Conservation (phyloP, 73 alveolate genomes). For the Stentor coeruleus region DNA sequence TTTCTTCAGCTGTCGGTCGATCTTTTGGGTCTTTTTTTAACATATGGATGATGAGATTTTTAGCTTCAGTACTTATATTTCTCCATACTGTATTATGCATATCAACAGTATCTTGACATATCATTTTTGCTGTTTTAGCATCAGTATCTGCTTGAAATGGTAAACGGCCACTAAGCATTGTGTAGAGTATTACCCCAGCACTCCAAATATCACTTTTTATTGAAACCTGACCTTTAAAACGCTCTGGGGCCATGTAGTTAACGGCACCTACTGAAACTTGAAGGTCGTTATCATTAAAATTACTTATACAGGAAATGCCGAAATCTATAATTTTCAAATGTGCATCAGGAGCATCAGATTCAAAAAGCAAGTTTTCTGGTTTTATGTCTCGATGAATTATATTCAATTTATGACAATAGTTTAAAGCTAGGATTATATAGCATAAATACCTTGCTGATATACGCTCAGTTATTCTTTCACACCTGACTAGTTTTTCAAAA, state of each 20-base stretch:
- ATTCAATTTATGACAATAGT: constrained; percentile 20
- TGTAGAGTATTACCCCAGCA: constrained; percentile 20
- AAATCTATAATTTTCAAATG: constrained; percentile 20
- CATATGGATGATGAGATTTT: constrained; percentile 59
- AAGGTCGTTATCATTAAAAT: not conserved
- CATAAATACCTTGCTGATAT: constrained; percentile 7
- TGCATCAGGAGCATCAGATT: not conserved
- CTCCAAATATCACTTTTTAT: constrained; percentile 12
- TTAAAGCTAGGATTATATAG: constrained; percentile 4
- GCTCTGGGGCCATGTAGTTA: constrained; percentile 23
- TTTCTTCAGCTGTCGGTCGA: constrained; percentile 60
- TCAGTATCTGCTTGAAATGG: not conserved
- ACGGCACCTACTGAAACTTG: constrained; percentile 15
- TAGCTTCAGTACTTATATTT: constrained; percentile 46
- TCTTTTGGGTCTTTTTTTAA: constrained; percentile 41
- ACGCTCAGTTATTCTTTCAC: not conserved
- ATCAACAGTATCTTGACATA: not conserved
- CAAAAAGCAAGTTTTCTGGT: constrained; percentile 27
- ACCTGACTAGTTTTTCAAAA: constrained; percentile 27
- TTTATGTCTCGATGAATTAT: constrained; percentile 19
- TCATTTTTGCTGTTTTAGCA: not conserved
- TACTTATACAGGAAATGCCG: constrained; percentile 6
- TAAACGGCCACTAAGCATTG: constrained; percentile 22
- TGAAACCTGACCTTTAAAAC: not conserved
- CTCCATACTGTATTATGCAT: not conserved